Evolutionary conservation across 441 rosid species (phyloP).

Genomic region (Bocquillonia castaneifolia): DNA sequence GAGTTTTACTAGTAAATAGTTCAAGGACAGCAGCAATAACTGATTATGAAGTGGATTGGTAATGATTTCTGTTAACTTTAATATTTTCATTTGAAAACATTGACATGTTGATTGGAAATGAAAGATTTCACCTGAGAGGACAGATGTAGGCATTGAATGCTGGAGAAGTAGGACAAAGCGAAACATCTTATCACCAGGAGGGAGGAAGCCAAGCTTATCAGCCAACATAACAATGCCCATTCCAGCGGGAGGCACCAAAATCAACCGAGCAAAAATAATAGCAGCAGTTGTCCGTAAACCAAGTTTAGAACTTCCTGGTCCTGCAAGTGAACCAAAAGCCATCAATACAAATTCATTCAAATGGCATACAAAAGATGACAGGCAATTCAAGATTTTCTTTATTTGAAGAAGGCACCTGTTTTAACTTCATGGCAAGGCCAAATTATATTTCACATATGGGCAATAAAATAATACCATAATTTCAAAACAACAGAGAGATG

Average conservation of each 20-base stretch:
- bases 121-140: conserved; percentile 58
- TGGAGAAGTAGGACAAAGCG: conserved; percentile 85
- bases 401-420: neutral
- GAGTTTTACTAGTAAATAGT: neutral
- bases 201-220: conserved; percentile 90
- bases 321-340: conserved; percentile 37
- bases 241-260: conserved; percentile 84
- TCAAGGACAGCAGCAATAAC: neutral
- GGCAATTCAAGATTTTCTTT: neutral
- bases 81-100: neutral
- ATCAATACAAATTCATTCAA: neutral
- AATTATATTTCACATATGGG: neutral
- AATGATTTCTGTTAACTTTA: no score
- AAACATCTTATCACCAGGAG: conserved; percentile 89
- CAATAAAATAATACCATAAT: neutral
- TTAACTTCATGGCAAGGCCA: neutral
- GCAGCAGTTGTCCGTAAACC: conserved; percentile 83
- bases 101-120: neutral
- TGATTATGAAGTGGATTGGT: no score
- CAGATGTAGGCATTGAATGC: conserved; percentile 96
- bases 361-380: neutral
- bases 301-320: conserved; percentile 93
- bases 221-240: conserved; percentile 86
- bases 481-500: neutral
- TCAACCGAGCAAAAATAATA: conserved; percentile 63